A percentile compares a stretch with the other conserved stretches of the same genome.
These are phyloP conservation scores for Phyllosticta citriasiana DNA, from an alignment of 2,329 filamentous ascomycete genomes.

Conservation along the genomic window DNA sequence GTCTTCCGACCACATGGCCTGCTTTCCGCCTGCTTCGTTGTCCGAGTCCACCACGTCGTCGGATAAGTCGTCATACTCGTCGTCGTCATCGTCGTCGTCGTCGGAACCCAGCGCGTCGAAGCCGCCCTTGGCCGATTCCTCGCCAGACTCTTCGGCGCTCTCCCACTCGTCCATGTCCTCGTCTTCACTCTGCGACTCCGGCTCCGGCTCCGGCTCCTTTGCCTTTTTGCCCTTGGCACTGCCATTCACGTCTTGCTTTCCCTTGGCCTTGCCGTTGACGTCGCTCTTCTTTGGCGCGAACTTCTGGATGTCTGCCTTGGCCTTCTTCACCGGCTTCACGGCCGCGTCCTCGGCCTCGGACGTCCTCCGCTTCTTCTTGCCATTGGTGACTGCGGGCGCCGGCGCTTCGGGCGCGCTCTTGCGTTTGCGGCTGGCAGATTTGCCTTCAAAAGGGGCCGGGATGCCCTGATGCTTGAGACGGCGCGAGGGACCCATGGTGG, in stretches of 20 bases:
- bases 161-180: constrained; percentile 19
- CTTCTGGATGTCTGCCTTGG: constrained; percentile 30
- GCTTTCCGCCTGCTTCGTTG: constrained; percentile 39
- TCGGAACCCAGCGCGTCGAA: constrained; percentile 28
- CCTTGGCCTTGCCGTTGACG: constrained; percentile 11
- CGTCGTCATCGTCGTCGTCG: constrained; percentile 27
- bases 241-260: constrained; percentile 14
- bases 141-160: constrained; percentile 20
- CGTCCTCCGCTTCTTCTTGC: constrained; percentile 54
- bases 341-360: constrained; percentile 32
- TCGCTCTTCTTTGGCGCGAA: constrained; percentile 19
- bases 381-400: constrained; percentile 36
- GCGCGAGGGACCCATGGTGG: constrained; percentile 73
- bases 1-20: constrained; percentile 88
- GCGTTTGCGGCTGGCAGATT: constrained; percentile 68
- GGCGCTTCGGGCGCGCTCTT: constrained; percentile 59
- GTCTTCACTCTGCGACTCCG: constrained; percentile 19
- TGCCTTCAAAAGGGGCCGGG: constrained; percentile 64
- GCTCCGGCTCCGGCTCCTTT: constrained; percentile 21
- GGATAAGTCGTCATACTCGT: constrained; percentile 33
- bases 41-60: constrained; percentile 53
- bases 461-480: constrained; percentile 94
- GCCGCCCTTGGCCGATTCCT: constrained; percentile 27
- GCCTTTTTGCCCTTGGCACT: constrained; percentile 14
- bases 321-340: constrained; percentile 28